Percentiles rank a stretch among this genome's conserved stretches.
Conservation (phyloP, 257 asterid species). For the Scutellaria barbata region DNA sequence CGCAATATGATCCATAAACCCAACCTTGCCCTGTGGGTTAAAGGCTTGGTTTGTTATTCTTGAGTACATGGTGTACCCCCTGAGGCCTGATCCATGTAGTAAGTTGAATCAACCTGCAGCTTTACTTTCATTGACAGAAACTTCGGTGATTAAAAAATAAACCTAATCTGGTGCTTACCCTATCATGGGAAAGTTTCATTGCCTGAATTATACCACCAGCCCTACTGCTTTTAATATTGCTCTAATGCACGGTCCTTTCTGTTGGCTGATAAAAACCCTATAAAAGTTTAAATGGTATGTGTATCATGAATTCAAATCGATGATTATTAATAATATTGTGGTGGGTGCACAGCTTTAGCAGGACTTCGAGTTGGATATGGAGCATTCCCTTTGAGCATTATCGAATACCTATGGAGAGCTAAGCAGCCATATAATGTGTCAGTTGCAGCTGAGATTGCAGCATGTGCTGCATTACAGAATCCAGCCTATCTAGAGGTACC, state of each 20-base stretch:
- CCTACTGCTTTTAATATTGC: slow-evolving; percentile 18
- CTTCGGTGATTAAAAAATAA: too few relatives aligned
- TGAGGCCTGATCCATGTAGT: too few relatives aligned
- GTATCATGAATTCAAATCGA: slow-evolving; percentile 19
- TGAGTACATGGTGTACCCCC: too few relatives aligned
- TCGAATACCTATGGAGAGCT: slow-evolving; percentile 28
- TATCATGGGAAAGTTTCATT: too few relatives aligned
- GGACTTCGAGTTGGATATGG: slow-evolving; percentile 98
- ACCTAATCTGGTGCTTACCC: too few relatives aligned
- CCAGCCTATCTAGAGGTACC: slow-evolving; percentile 85
- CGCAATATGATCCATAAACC: too few relatives aligned
- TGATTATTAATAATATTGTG: slow-evolving; percentile 20
- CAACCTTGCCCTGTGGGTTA: too few relatives aligned
- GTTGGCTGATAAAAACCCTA: background rate
- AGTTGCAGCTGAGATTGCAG: slow-evolving; percentile 96
- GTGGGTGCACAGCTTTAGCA: slow-evolving; percentile 80
- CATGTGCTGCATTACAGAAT: slow-evolving; percentile 90
- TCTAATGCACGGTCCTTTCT: background rate
- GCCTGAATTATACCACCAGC: slow-evolving; percentile 10
- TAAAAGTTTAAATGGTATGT: background rate
- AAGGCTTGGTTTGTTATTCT: too few relatives aligned
- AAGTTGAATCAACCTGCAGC: too few relatives aligned
- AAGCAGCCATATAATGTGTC: slow-evolving; percentile 51
- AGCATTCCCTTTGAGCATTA: slow-evolving; percentile 90
- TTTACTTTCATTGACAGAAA: too few relatives aligned